Evolutionary conservation across 306 rosid species (phyloP).

Genomic region (Vigna trinervia): DNA sequence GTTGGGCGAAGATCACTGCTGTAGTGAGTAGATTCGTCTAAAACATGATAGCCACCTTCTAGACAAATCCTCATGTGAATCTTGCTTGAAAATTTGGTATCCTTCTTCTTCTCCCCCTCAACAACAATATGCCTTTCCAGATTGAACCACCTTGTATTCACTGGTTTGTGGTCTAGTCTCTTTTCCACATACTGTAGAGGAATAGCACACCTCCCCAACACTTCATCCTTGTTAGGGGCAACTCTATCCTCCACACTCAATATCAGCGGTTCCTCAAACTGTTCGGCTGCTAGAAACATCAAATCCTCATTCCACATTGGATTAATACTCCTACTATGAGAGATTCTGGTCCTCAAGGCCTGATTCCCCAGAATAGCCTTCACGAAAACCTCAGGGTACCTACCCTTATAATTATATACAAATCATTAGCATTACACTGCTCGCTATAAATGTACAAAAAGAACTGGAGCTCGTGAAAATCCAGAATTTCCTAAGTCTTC

Average conservation of each 20-base stretch:
- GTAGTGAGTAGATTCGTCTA: constrained; percentile 95
- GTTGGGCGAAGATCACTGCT: constrained; percentile 99
- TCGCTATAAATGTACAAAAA: not conserved
- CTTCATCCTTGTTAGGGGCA: constrained; percentile 90
- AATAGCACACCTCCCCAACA: constrained; percentile 77
- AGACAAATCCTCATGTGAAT: constrained; percentile 90
- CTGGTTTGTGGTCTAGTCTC: constrained; percentile 84
- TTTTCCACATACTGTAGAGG: constrained; percentile 63
- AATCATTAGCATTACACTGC: not conserved
- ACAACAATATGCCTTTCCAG: constrained; percentile 72
- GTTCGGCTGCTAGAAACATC: constrained; percentile 95
- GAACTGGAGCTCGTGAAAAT: not conserved
- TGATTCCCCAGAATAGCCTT: constrained; percentile 87
- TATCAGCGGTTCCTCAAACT: constrained; percentile 86
- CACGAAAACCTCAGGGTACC: constrained; percentile 88
- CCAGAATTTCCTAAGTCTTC: not conserved
- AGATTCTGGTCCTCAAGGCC: constrained; percentile 75
- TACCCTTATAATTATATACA: constrained; percentile 57
- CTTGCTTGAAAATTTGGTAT: constrained; percentile 83
- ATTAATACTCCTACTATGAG: constrained; percentile 74
- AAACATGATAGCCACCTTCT: constrained; percentile 96
- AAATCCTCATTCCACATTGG: constrained; percentile 98
- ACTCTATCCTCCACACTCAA: constrained; percentile 91
- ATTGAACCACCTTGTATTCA: constrained; percentile 81
- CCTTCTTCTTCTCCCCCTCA: constrained; percentile 96